Conservation (phyloP, 345 rosid species). For the Hevea brasiliensis region DNA sequence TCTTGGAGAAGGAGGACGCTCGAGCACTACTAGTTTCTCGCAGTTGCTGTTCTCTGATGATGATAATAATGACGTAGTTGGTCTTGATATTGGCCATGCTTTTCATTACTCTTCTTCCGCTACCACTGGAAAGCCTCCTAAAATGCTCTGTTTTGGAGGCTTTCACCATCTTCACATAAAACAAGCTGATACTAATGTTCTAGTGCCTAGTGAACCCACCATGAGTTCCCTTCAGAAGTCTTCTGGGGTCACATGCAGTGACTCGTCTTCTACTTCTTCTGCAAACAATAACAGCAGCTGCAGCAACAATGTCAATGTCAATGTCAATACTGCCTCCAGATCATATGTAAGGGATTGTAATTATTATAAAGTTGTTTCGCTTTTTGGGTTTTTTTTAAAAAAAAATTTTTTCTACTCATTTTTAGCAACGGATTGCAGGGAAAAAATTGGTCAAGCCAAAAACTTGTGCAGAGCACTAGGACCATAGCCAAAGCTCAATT, state of each 20-base stretch:
- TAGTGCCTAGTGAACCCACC: slow-evolving; percentile 27
- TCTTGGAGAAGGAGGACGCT: slow-evolving; percentile 17
- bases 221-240: slow-evolving; percentile 29
- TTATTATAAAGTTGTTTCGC: neutral
- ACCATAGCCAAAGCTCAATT: slow-evolving; percentile 12
- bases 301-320: neutral
- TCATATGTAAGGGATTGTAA: slow-evolving; percentile 33
- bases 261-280: slow-evolving; percentile 46
- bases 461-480: slow-evolving; percentile 10
- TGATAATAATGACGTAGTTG: slow-evolving; percentile 34
- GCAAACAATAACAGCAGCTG: slow-evolving; percentile 17
- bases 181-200: slow-evolving; percentile 19
- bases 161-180: neutral
- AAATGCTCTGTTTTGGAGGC: slow-evolving; percentile 80
- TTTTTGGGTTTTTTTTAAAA: neutral
- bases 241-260: slow-evolving; percentile 44
- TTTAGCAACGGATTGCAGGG: slow-evolving; percentile 29
- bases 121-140: slow-evolving; percentile 39
- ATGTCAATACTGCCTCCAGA: slow-evolving; percentile 18
- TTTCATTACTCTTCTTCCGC: slow-evolving; percentile 9
- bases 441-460: slow-evolving; percentile 42
- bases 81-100: slow-evolving; percentile 21
- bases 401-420: neutral
- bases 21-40: slow-evolving; percentile 48
- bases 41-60: slow-evolving; percentile 51